Evolutionary conservation across 2,329 filamentous ascomycete genomes (phyloP), one percentile per base, ranked within the genome.

Genomic region (Cordyceps farinosa): DNA sequence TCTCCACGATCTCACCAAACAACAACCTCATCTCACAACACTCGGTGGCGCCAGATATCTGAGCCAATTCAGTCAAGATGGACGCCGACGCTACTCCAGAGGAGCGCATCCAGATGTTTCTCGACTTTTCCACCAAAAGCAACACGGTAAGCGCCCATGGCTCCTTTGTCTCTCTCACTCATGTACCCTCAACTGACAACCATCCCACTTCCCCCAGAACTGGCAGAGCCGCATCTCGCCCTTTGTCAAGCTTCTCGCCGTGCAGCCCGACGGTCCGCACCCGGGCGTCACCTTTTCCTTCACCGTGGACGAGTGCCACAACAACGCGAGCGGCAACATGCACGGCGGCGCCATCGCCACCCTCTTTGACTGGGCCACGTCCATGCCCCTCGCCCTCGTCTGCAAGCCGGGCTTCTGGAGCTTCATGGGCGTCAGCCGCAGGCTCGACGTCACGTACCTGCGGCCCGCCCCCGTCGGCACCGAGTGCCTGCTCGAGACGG

Each of bases 331-430:
- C 15, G 73, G 74, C 32, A 87, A 82, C 74, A 75, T 89, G 61
- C 86, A 88, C 70, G 86, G 85, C 60, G 86, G 86, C 22, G 87
- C 85, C 66, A 80, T 85, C 0, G 83, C 89, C 2, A 87, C 87
- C 0, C 74, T 92, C 4, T 87, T 91, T 67, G 90, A 92, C 75
- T 77, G 84, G 63, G 81, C 84, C 68, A 90, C 89, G 0, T 85
- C 84, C 3, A 72, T 85, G 22, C 78, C 85, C 3, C 73, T 91
- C 13, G 74, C 81, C 10, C 79, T 87, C 44, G 73, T 88, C 58
- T 81, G 82, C 51, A 77, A 76, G 29, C 84, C 83, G 0, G 88
- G 86, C 6, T 85, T 82, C 71, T 90, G 88, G 83, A 76, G 80
- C 62, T 77, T 76, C 45, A 79, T 87, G 30, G 88, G 89, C 44